Percentiles rank a stretch among this genome's conserved stretches.
Evolutionary conservation across 208 protist genomes (phyloP).

Genomic region (Wallacemonas sp.): DNA sequence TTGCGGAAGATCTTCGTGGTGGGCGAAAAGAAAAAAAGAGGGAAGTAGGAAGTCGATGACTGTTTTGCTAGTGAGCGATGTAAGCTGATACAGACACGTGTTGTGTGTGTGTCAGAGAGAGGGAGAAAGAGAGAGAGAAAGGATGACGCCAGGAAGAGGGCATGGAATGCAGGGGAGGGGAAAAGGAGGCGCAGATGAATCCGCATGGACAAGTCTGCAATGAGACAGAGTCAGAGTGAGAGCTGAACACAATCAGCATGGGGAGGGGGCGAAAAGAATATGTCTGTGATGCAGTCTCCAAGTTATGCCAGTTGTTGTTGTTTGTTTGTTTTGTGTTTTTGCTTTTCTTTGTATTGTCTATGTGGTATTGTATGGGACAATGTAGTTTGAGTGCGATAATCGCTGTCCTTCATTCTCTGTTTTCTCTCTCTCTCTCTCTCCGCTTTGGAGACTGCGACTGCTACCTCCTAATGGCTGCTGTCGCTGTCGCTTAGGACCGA

Average conservation of each 20-base stretch:
- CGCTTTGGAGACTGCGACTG: too few relatives aligned
- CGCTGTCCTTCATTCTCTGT: too few relatives aligned
- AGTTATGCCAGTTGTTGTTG: background rate
- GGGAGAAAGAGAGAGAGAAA: slow-evolving; percentile 17
- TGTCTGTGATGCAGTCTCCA: background rate
- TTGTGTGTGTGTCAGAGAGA: too few relatives aligned
- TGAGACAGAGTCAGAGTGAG: too few relatives aligned
- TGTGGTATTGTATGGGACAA: too few relatives aligned
- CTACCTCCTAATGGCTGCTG: background rate
- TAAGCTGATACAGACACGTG: too few relatives aligned
- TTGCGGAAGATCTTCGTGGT: slow-evolving; percentile 50
- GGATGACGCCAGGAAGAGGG: slow-evolving; percentile 15
- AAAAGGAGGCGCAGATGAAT: too few relatives aligned
- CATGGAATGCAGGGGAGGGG: background rate
- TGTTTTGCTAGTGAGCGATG: too few relatives aligned
- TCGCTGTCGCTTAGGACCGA: slow-evolving; percentile 13
- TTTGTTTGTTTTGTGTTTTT: background rate
- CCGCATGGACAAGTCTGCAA: too few relatives aligned
- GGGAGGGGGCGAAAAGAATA: background rate
- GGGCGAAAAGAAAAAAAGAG: slow-evolving; percentile 12
- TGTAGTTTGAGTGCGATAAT: too few relatives aligned
- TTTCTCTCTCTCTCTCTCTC: too few relatives aligned
- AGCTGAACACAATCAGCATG: too few relatives aligned
- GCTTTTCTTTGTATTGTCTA: background rate
- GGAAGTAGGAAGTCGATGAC: background rate